phyloP scores from a whole-genome alignment of 495 filamentous ascomycete genomes.

The Tirmania nivea region DNA sequence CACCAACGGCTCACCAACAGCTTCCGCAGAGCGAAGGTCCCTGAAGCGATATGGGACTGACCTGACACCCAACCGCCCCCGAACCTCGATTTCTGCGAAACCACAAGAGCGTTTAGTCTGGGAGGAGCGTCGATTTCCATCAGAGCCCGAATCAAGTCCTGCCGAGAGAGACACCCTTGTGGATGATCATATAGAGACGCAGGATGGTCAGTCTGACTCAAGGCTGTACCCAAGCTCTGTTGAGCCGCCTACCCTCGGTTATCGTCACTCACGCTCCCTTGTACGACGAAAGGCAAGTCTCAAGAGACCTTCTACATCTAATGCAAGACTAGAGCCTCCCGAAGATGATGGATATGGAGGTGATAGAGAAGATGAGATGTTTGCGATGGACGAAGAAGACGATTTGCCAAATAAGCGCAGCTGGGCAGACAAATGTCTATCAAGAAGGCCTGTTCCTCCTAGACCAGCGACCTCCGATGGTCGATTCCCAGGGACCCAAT shows the following conservation, averaged over 20 bases:
- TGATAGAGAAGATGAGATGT: constrained; percentile 53
- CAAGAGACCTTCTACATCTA: background rate
- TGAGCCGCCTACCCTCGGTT: background rate
- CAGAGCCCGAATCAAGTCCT: background rate
- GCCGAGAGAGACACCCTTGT: background rate
- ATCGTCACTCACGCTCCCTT: background rate
- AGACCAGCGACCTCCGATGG: constrained; percentile 1
- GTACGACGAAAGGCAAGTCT: background rate
- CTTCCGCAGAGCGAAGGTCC: background rate
- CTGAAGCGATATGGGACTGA: background rate
- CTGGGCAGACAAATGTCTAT: constrained; percentile 17
- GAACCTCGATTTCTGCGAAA: background rate
- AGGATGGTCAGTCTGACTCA: background rate
- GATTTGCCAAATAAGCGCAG: constrained; percentile 8
- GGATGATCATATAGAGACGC: background rate
- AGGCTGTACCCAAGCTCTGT: background rate
- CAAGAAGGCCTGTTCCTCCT: constrained; percentile 6
- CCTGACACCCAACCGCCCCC: background rate
- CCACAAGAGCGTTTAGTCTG: background rate
- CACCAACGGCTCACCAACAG: background rate
- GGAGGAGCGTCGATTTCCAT: background rate
- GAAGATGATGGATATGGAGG: constrained; percentile 48
- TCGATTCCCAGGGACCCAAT: background rate
- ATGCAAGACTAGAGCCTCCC: background rate
- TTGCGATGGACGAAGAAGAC: constrained; percentile 39